Percentiles rank a stretch among this genome's conserved stretches.
Evolutionary conservation across 2,329 filamentous ascomycete species (phyloP).

Genomic region (Phymatotrichopsis omnivora): DNA sequence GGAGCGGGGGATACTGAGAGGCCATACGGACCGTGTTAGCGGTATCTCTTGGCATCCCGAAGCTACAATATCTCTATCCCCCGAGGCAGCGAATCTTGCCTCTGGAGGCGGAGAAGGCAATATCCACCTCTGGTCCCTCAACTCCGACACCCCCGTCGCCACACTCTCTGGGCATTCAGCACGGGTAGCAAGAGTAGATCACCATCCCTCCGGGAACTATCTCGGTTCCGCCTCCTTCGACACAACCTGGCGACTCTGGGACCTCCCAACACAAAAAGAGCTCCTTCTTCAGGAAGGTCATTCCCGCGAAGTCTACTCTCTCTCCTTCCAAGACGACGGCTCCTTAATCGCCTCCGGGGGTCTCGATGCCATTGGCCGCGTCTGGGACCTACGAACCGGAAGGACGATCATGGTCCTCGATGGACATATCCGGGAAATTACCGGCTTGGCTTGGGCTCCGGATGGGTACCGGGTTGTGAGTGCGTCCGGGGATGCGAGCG

Average conservation of each 20-base stretch:
- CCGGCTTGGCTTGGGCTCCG: conserved; percentile 81
- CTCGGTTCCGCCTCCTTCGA: conserved; percentile 91
- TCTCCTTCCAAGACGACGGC: conserved; percentile 84
- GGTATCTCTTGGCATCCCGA: conserved; percentile 85
- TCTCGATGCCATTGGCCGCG: conserved; percentile 82
- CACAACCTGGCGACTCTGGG: conserved; percentile 94
- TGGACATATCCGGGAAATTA: conserved; percentile 85
- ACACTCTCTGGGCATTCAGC: conserved; percentile 75
- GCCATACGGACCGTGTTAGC: conserved; percentile 80
- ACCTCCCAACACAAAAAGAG: conserved; percentile 75
- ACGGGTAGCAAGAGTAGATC: conserved; percentile 83
- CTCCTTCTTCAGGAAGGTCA: conserved; percentile 87
- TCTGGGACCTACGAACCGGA: conserved; percentile 90
- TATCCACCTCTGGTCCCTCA: conserved; percentile 82
- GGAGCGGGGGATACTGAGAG: conserved; percentile 63
- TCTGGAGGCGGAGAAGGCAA: conserved; percentile 83
- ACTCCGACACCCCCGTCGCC: conserved; percentile 71
- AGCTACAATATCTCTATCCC: conserved; percentile 64
- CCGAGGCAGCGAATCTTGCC: conserved; percentile 69
- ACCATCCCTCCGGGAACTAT: conserved; percentile 84
- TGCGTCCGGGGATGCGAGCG: conserved; percentile 85
- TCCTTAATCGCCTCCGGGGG: conserved; percentile 87
- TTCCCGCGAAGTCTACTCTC: conserved; percentile 80
- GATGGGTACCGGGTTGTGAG: conserved; percentile 91
- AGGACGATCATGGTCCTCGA: conserved; percentile 94